Evolutionary conservation across 2,329 filamentous ascomycete genomes (phyloP).

Genomic region (Mariannaea elegans): DNA sequence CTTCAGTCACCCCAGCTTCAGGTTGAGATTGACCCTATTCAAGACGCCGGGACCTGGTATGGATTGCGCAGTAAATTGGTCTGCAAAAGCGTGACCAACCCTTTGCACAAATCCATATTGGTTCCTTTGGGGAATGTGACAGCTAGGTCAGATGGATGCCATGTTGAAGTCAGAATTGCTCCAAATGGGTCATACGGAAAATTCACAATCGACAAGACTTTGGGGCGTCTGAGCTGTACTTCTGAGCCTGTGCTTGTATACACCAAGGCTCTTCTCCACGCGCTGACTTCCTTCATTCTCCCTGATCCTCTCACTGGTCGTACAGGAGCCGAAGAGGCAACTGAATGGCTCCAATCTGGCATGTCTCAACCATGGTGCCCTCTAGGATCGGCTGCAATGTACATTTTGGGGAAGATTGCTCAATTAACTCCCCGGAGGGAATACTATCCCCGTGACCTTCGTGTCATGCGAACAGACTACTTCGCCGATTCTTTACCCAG

Average conservation of each 20-base stretch:
- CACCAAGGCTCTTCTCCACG: conserved; percentile 67
- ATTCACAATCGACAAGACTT: conserved; percentile 61
- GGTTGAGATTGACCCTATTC: conserved; percentile 61
- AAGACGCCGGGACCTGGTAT: conserved; percentile 69
- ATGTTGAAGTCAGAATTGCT: conserved; percentile 51
- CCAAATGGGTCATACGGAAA: conserved; percentile 51
- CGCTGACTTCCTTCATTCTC: conserved; percentile 65
- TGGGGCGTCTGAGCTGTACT: conserved; percentile 66
- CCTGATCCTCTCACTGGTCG: conserved; percentile 65
- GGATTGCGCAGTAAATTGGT: conserved; percentile 70
- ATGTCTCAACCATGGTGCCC: conserved; percentile 59
- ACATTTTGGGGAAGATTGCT: conserved; percentile 21
- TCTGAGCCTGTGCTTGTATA: conserved; percentile 64
- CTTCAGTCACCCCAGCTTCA: conserved; percentile 60
- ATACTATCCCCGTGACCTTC: conserved; percentile 49
- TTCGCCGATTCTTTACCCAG: conserved; percentile 44
- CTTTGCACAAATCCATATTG: conserved; percentile 58
- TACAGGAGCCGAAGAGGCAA: conserved; percentile 69
- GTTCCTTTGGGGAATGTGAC: conserved; percentile 55
- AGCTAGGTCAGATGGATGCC: conserved; percentile 31
- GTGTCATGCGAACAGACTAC: conserved; percentile 45
- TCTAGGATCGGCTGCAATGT: conserved; percentile 29
- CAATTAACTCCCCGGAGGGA: conserved; percentile 42
- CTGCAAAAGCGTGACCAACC: conserved; percentile 56
- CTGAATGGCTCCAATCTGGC: conserved; percentile 59